These are phyloP conservation scores for Pyricularia grisea DNA, from an alignment of 2,329 filamentous ascomycete genomes.

Conservation along the genomic window DNA sequence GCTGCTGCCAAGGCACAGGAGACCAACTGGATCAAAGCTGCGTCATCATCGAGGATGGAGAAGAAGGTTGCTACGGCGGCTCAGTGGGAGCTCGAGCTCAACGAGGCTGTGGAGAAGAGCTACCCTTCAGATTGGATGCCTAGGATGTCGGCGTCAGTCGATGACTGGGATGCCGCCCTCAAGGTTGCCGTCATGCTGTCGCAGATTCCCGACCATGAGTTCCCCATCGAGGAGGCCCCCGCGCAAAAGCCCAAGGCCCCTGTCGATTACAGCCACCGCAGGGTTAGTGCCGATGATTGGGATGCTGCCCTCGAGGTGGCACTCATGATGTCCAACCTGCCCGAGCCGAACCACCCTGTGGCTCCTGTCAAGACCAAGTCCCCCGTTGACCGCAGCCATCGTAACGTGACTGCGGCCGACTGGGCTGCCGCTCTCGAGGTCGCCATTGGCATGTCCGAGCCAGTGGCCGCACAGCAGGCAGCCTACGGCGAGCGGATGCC, in stretches of 20 bases:
- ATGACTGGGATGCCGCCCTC: constrained; percentile 2
- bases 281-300: not conserved
- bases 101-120: constrained; percentile 14
- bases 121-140: constrained; percentile 3
- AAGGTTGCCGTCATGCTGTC: not conserved
- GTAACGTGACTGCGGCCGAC: constrained; percentile 10
- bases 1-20: constrained; percentile 2
- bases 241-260: not conserved
- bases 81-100: constrained; percentile 27
- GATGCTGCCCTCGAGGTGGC: not conserved
- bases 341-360: not conserved
- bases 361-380: not conserved
- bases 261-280: not conserved
- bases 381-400: not conserved
- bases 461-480: not conserved
- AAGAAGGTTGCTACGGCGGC: constrained; percentile 12
- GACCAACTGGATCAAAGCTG: constrained; percentile 18
- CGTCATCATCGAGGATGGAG: not conserved
- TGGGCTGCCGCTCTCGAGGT: constrained; percentile 26
- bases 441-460: constrained; percentile 20
- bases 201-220: not conserved
- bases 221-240: not conserved
- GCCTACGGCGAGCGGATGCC: not conserved
- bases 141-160: constrained; percentile 4
- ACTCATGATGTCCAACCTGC: not conserved